Percentiles rank a stretch among this genome's conserved stretches.
Evolutionary conservation across 2,329 filamentous ascomycete genomes (phyloP).

Genomic region (Thermomyces lanuginosus): DNA sequence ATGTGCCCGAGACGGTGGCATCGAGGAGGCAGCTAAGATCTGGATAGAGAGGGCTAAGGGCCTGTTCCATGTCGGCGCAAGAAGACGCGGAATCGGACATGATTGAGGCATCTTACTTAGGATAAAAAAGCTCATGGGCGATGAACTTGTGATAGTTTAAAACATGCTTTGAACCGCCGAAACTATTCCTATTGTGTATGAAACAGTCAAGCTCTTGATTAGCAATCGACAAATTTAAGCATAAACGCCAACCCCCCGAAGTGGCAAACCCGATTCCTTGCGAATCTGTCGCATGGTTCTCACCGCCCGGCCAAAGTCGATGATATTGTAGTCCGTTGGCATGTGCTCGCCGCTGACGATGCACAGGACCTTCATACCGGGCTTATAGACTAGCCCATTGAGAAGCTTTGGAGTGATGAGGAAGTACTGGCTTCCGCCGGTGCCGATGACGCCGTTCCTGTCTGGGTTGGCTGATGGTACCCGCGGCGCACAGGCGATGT

Average conservation of each 20-base stretch:
- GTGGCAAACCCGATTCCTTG: not conserved
- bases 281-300: constrained; percentile 17
- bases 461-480: constrained; percentile 20
- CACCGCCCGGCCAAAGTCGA: constrained; percentile 24
- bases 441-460: constrained; percentile 37
- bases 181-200: too few species aligned
- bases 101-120: constrained; percentile 5
- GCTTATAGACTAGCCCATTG: constrained; percentile 67
- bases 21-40: constrained; percentile 28
- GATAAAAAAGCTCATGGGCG: not conserved
- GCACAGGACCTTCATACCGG: constrained; percentile 81
- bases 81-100: constrained; percentile 28
- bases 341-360: constrained; percentile 71
- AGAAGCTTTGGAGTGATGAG: constrained; percentile 94
- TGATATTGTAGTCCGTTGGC: constrained; percentile 22
- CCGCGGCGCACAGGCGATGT: constrained; percentile 57
- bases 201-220: not conserved
- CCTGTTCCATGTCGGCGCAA: constrained; percentile 14
- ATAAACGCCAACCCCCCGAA: not conserved
- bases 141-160: not conserved
- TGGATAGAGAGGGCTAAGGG: constrained; percentile 38
- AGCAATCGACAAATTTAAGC: not conserved
- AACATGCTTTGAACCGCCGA: not conserved
- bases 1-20: constrained; percentile 27
- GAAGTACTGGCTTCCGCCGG: constrained; percentile 60